phyloP scores from a whole-genome alignment of 768 basidiomycete species.

The Pholiota conissans region DNA sequence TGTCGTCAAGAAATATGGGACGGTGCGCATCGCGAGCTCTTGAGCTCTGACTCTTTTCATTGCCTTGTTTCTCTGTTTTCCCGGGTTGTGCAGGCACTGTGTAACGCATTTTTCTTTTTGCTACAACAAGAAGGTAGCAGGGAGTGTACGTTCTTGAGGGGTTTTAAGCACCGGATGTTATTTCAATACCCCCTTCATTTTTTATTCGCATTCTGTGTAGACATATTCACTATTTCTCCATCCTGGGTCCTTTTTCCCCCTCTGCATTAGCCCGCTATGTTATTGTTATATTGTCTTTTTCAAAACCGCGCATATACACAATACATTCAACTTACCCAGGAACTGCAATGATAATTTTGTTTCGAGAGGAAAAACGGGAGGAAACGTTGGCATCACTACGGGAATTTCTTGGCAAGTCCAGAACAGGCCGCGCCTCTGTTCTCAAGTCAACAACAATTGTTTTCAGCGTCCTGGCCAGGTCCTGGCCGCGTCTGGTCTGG shows the following conservation, averaged over 20 bases:
- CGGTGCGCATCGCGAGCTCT: not conserved
- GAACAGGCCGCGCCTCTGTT: not conserved
- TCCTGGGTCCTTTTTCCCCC: constrained; percentile 8
- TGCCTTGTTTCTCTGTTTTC: not conserved
- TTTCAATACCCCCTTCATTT: constrained; percentile 9
- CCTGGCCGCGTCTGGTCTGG: not conserved
- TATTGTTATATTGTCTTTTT: constrained; percentile 12
- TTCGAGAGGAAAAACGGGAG: too few species aligned
- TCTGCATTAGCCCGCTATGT: constrained; percentile 10
- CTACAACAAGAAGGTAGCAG: not conserved
- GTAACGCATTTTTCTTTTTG: constrained; percentile 11
- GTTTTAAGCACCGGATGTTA: constrained; percentile 7
- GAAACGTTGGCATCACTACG: constrained; percentile 5
- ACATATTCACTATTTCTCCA: not conserved
- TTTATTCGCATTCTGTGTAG: constrained; percentile 5
- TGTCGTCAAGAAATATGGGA: not conserved
- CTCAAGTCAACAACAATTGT: not conserved
- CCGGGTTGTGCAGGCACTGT: constrained; percentile 44
- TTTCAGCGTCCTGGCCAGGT: not conserved
- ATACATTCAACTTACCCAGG: constrained; percentile 12
- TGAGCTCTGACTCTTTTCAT: not conserved
- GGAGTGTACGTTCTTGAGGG: not conserved
- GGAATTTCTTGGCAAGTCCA: not conserved
- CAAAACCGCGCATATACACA: constrained; percentile 6
- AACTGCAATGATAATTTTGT: constrained; percentile 15